Evolutionary conservation across 2,329 filamentous ascomycete species (phyloP), one percentile per base, ranked within the genome.

Genomic region (Albifimbria verrucaria): DNA sequence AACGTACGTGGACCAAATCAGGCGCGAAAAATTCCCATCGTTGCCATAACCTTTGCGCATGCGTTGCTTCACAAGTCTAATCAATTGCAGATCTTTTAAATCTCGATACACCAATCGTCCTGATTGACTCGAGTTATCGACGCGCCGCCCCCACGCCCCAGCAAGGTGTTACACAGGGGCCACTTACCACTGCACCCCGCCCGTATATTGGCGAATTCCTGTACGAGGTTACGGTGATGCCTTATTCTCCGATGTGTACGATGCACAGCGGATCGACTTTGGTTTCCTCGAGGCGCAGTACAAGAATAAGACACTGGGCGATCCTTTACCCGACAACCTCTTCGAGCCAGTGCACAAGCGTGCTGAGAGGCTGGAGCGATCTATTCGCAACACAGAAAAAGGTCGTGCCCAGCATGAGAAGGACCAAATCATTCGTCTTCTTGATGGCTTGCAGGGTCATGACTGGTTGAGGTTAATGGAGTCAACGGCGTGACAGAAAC

Each of bases 381-480:
- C 81, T 1, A 84, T 86, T 47, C 77, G 84, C 26, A 87, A 87
- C 57, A 76, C 81, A 0, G 84, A 87, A 63, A 85, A 81, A 63
- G 82, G 82, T 12, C 78, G 83, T 10, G 84, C 84, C 17, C 83
- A 87, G 59, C 84, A 87, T 73, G 84, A 87, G 60, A 83, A 80
- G 59, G 83, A 86, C 55, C 83, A 86, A 60, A 81, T 87, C 41
- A 79, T 83, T 51, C 77, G 83, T 28, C 70, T 87, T 17, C 78
- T 97, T 7, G 91, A 94, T 51, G 91, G 91, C 18, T 79, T 99
- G 1, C 88, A 91, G 67, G 90, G 93, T 2, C 90, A 89, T 53
- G 94, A 97, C 70, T 99, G 94, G 94, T 77, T 97, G 52, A 87
- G 89, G 56, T 83, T 92, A 4, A 92, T 99, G 85, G 94, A 23